phyloP scores from a whole-genome alignment of 768 basidiomycete species.

The Tylopilus rubrobrunneus region DNA sequence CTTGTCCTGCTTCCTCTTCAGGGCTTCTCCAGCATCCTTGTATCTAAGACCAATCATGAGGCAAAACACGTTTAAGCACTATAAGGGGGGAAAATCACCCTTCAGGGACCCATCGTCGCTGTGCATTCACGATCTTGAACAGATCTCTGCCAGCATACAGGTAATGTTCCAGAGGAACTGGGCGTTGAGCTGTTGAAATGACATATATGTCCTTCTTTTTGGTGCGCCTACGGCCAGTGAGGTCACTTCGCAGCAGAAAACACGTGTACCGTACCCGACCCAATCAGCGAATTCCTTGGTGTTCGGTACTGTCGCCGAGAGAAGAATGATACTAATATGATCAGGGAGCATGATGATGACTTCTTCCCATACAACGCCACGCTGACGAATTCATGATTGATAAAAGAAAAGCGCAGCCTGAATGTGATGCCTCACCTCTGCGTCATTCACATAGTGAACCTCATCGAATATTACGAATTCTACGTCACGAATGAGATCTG shows the following conservation, averaged over 20 bases:
- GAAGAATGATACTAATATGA: slow-evolving; percentile 94
- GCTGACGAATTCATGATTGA: slow-evolving; percentile 43
- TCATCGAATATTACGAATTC: slow-evolving; percentile 99
- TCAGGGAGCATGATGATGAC: slow-evolving; percentile 99
- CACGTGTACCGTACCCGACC: slow-evolving; percentile 75
- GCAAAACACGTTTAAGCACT: neutral
- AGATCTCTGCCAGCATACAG: slow-evolving; percentile 91
- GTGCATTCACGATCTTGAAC: slow-evolving; percentile 88
- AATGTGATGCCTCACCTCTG: slow-evolving; percentile 61
- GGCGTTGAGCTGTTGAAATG: slow-evolving; percentile 92
- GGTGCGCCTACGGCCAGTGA: slow-evolving; percentile 63
- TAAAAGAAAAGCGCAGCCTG: neutral
- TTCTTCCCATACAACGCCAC: slow-evolving; percentile 99
- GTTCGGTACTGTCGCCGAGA: slow-evolving; percentile 97
- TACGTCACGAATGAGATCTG: slow-evolving; percentile 96
- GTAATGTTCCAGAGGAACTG: slow-evolving; percentile 96
- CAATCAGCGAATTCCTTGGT: slow-evolving; percentile 98
- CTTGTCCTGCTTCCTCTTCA: slow-evolving; percentile 94
- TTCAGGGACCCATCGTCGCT: slow-evolving; percentile 63
- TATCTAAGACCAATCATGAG: slow-evolving; percentile 49
- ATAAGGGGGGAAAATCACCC: slow-evolving; percentile 49
- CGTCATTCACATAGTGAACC: slow-evolving; percentile 99
- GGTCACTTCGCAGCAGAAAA: slow-evolving; percentile 1
- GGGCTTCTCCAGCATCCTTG: slow-evolving; percentile 84
- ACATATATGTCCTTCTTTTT: slow-evolving; percentile 99